phyloP scores from a whole-genome alignment of 768 basidiomycete species.

The Tephrocybe rancida region DNA sequence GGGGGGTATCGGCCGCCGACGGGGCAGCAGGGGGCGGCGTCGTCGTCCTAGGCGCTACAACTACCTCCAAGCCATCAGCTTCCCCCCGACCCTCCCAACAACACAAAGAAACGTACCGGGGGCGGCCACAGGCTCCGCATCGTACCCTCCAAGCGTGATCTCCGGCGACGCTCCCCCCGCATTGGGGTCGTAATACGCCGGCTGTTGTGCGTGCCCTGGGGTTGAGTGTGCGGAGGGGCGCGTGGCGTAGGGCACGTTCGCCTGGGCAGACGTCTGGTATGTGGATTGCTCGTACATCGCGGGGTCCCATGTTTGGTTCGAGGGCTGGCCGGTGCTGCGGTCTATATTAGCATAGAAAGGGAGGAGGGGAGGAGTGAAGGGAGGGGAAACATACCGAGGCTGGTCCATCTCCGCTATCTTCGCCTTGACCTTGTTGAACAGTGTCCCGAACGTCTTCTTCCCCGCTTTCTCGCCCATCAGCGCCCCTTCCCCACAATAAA shows the following conservation, averaged over 20 bases:
- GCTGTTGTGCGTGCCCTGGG: slow-evolving; percentile 16
- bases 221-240: slow-evolving; percentile 3
- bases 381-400: slow-evolving; percentile 31
- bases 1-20: slow-evolving; percentile 4
- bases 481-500: background rate
- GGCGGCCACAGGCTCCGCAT: background rate
- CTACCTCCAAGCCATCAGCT: background rate
- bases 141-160: slow-evolving; percentile 13
- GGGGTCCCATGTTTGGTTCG: slow-evolving; percentile 10
- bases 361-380: background rate
- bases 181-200: slow-evolving; percentile 35
- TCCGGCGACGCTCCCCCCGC: slow-evolving; percentile 12
- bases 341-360: background rate
- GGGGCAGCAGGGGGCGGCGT: background rate
- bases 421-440: slow-evolving; percentile 78
- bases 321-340: slow-evolving; percentile 3
- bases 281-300: slow-evolving; percentile 11
- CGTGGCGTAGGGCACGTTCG: slow-evolving; percentile 8
- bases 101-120: background rate
- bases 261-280: slow-evolving; percentile 4
- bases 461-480: slow-evolving; percentile 47
- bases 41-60: slow-evolving; percentile 1
- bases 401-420: slow-evolving; percentile 85
- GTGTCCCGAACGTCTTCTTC: slow-evolving; percentile 73
- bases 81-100: background rate